A percentile compares a stretch with the other conserved stretches of the same genome.
phyloP scores from a whole-genome alignment of 2,329 filamentous ascomycete genomes.

The Sclerotinia subarctica region DNA sequence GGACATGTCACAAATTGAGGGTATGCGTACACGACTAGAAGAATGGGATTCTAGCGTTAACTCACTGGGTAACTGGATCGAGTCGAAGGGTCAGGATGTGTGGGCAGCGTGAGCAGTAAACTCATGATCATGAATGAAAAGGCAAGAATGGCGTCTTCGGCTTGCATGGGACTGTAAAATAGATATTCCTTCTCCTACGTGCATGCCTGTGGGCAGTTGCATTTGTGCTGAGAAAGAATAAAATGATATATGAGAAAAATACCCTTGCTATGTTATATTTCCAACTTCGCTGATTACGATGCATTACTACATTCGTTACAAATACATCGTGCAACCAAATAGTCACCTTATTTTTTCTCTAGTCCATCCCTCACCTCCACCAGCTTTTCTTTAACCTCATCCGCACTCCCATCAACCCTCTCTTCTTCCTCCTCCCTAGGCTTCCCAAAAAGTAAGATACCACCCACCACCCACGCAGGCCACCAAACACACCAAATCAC shows the following conservation, averaged over 20 bases:
- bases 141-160: slow-evolving; percentile 31
- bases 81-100: slow-evolving; percentile 87
- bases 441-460: slow-evolving; percentile 51
- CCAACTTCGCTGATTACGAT: not conserved
- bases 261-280: not conserved
- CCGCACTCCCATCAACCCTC: not conserved
- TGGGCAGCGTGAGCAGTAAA: slow-evolving; percentile 71
- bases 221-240: slow-evolving; percentile 9
- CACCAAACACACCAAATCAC: slow-evolving; percentile 96
- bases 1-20: slow-evolving; percentile 91
- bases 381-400: not conserved
- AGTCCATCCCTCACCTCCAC: not conserved
- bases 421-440: slow-evolving; percentile 23
- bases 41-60: slow-evolving; percentile 98
- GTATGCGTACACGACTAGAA: slow-evolving; percentile 80
- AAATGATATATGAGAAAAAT: slow-evolving; percentile 19
- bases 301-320: not conserved
- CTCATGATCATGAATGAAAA: slow-evolving; percentile 13
- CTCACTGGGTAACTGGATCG: slow-evolving; percentile 94
- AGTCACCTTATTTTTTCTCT: not conserved
- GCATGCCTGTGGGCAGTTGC: not conserved
- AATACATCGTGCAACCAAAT: not conserved
- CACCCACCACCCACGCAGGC: slow-evolving; percentile 79
- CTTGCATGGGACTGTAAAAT: slow-evolving; percentile 34
- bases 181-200: slow-evolving; percentile 27